A percentile compares a stretch with the other conserved stretches of the same genome.
Conservation (phyloP, 257 asterid genomes). For the Solanum rostratum region DNA sequence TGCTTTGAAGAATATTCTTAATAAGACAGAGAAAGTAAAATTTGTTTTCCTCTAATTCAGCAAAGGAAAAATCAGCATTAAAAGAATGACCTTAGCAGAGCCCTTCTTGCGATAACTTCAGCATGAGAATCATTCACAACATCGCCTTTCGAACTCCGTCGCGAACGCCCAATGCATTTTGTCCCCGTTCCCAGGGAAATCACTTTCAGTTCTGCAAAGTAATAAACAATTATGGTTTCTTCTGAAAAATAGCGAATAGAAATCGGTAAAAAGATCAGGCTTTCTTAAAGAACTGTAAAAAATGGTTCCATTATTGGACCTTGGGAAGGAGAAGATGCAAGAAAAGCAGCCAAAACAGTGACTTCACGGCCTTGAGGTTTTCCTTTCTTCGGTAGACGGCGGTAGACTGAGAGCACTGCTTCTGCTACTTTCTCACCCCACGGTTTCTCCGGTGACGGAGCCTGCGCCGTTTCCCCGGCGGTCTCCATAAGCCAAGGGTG, state of each 20-base stretch:
- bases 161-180: conserved; percentile 67
- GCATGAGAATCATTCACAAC: conserved; percentile 93
- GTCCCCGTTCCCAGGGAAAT: conserved; percentile 93
- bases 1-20: neutral
- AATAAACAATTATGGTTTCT: neutral
- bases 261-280: neutral
- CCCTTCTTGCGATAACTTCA: conserved; percentile 79
- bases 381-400: conserved; percentile 72
- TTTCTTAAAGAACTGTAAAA: neutral
- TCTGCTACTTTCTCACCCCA: conserved; percentile 56
- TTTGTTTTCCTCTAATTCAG: neutral
- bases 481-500: too few species aligned
- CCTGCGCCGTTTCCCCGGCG: conserved; percentile 4
- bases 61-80: neutral
- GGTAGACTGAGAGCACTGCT: conserved; percentile 38
- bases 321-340: conserved; percentile 50
- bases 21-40: neutral
- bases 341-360: conserved; percentile 88
- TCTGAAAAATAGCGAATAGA: neutral
- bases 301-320: conserved; percentile 15
- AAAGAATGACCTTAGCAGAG: conserved; percentile 53
- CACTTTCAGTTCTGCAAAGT: conserved; percentile 43
- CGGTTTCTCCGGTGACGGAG: conserved; percentile 12
- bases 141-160: conserved; percentile 61
- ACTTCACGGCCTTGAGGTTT: conserved; percentile 98